Conservation (phyloP, 768 basidiomycete genomes). For the Mycena galopus region DNA sequence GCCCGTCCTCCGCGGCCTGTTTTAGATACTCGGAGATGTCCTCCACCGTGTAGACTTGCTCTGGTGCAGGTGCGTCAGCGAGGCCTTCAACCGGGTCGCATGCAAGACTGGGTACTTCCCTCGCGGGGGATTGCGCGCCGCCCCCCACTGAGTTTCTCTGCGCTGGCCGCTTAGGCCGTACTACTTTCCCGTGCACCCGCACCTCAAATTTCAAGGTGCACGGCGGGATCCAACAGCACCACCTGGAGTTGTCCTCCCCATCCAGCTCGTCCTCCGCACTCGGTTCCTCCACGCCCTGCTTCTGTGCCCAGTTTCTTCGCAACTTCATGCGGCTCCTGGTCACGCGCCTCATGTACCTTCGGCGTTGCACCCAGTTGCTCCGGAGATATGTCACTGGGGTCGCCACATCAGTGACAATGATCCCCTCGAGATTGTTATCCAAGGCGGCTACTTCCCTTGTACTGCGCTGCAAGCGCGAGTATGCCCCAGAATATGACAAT, state of each 20-base stretch:
- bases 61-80: conserved; percentile 1
- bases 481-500: background rate
- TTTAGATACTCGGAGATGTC: background rate
- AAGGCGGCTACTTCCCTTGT: background rate
- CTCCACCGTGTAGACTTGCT: background rate
- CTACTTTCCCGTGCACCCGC: conserved; percentile 3
- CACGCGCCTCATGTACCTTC: too few species aligned
- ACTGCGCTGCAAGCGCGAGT: background rate
- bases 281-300: too few species aligned
- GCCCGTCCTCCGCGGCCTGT: background rate
- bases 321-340: too few species aligned
- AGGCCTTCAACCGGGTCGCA: conserved; percentile 43
- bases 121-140: background rate
- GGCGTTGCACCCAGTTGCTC: too few species aligned
- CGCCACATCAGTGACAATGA: too few species aligned
- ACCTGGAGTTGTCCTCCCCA: background rate
- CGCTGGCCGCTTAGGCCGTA: conserved; percentile 3
- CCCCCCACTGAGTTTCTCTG: conserved; percentile 4
- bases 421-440: too few species aligned
- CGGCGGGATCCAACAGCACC: conserved; percentile 2
- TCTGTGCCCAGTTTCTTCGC: too few species aligned
- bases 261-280: background rate
- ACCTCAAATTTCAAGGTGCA: conserved; percentile 8
- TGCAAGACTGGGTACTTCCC: conserved; percentile 36
- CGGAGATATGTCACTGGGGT: too few species aligned